A percentile compares a stretch with the other conserved stretches of the same genome.
phyloP scores from a whole-genome alignment of 306 rosid species.

The Quercus wislizeni region DNA sequence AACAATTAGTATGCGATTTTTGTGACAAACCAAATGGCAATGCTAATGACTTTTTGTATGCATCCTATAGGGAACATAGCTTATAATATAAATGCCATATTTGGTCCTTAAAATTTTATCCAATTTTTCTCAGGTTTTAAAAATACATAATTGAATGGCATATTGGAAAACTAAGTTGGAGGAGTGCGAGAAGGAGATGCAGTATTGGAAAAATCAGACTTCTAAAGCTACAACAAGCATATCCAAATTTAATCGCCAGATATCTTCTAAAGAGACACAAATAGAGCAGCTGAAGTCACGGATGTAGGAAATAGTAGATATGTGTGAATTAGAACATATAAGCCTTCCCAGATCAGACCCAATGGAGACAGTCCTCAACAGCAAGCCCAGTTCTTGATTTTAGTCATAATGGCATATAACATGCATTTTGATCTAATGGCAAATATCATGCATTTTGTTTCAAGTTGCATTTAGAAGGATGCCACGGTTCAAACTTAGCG shows the following conservation, averaged over 20 bases:
- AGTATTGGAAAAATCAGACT: conserved; percentile 88
- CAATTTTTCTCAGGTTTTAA: too few species aligned
- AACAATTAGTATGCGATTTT: too few species aligned
- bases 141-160: too few species aligned
- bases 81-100: too few species aligned
- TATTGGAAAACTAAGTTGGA: conserved; percentile 86
- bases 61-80: too few species aligned
- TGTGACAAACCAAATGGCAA: too few species aligned
- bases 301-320: conserved; percentile 87
- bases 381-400: conserved; percentile 72
- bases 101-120: too few species aligned
- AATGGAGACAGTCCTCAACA: conserved; percentile 67
- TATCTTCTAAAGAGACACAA: conserved; percentile 81
- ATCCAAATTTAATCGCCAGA: conserved; percentile 83
- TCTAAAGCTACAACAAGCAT: conserved; percentile 81
- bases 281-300: conserved; percentile 63
- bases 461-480: too few species aligned
- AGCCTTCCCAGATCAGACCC: conserved; percentile 80
- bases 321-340: conserved; percentile 81
- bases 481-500: too few species aligned
- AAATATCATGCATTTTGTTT: too few species aligned
- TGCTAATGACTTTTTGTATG: too few species aligned
- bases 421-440: too few species aligned
- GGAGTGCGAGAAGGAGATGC: conserved; percentile 90
- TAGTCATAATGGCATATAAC: conserved; percentile 22